Base-by-base conservation (phyloP, 2,329 filamentous ascomycete species). In the Calonectria crousiana region DNA sequence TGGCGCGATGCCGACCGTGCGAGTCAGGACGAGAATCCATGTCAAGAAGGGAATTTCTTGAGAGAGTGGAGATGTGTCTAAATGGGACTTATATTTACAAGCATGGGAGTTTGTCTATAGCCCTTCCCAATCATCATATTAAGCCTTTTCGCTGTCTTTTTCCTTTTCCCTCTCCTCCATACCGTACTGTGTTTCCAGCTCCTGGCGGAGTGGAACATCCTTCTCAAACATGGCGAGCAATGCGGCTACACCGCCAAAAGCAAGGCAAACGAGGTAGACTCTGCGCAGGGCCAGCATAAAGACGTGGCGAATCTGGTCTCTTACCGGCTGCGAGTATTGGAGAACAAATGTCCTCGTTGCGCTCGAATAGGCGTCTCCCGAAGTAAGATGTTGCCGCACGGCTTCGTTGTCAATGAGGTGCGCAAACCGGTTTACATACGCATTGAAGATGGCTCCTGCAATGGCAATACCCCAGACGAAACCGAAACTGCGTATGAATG, bases 391-490 rank as follows among this genome's bases (percentile, higher is more conserved):
- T n/a, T 70, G 53, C 2, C 77, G 51, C 0, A 75, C 79, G 4
- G 36, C 2, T 18, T 73, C 69, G 28, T 79, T 75, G 20, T 79
- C 72, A 14, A 84, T 76, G 30, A 72, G 69, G 41, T 78, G 44
- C 1, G 78, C 79, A 23, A 77, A 79, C 52, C 56, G 66, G n/a
- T 76, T 75, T 8, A 74, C 76, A 14, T 78, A 79, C 0, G 79
- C 79, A 67, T 84, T 84, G 77, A 88, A 88, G n/a, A 88, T 83
- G 0, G 82, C 78, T 0, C 84, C 84, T 0, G 86, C 85, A 6
- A 90, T 84, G 0, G 87, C 83, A 1, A 89, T 84, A 5, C 88
- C 87, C 77, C 88, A 85, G 4, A 87, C 84, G 9, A 81, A 76
- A 0, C 88, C 88, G 9, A 90, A 84, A 4, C 80, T 84, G 6